Percentiles rank a stretch among this genome's conserved stretches.
These are phyloP conservation scores for Conidiobolus incongruus DNA, from an alignment of 371 early-diverging fungal genomes.

Conservation along the genomic window DNA sequence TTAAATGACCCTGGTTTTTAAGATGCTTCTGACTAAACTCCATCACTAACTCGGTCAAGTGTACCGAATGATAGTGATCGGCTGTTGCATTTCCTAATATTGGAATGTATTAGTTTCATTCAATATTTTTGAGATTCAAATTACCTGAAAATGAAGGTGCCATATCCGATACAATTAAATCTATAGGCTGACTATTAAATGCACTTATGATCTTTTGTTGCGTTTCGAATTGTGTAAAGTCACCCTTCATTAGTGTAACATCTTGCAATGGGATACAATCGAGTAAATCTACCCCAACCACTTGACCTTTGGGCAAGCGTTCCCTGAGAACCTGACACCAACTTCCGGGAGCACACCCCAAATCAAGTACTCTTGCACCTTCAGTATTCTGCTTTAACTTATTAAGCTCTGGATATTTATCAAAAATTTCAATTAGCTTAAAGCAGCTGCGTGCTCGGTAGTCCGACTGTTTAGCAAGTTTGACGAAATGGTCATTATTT, in stretches of 20 bases:
- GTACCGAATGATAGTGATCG: conserved; percentile 16
- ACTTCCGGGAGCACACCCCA: conserved; percentile 82
- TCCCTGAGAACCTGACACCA: conserved; percentile 73
- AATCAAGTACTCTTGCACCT: conserved; percentile 40
- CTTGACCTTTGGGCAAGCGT: conserved; percentile 10
- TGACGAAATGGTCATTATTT: conserved; percentile 42
- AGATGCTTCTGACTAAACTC: conserved; percentile 31
- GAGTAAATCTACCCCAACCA: conserved; percentile 49
- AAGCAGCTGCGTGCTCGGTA: conserved; percentile 75
- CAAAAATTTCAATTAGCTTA: conserved; percentile 61
- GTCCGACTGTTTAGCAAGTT: conserved; percentile 33
- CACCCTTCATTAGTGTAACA: conserved; percentile 35
- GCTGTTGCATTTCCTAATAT: conserved; percentile 12
- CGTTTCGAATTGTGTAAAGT: conserved; percentile 19
- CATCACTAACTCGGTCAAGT: conserved; percentile 43
- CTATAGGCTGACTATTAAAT: conserved; percentile 16
- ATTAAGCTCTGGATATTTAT: conserved; percentile 38
- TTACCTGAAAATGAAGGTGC: conserved; percentile 47
- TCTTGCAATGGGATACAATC: conserved; percentile 39
- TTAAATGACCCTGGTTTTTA: conserved; percentile 31
- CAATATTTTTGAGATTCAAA: background rate
- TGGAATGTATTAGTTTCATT: background rate
- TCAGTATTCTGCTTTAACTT: conserved; percentile 1
- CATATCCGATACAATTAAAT: conserved; percentile 56
- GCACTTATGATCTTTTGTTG: conserved; percentile 15